Evolutionary conservation across 371 early-diverging fungal genomes (phyloP).

Genomic region (Coemansia sp.): DNA sequence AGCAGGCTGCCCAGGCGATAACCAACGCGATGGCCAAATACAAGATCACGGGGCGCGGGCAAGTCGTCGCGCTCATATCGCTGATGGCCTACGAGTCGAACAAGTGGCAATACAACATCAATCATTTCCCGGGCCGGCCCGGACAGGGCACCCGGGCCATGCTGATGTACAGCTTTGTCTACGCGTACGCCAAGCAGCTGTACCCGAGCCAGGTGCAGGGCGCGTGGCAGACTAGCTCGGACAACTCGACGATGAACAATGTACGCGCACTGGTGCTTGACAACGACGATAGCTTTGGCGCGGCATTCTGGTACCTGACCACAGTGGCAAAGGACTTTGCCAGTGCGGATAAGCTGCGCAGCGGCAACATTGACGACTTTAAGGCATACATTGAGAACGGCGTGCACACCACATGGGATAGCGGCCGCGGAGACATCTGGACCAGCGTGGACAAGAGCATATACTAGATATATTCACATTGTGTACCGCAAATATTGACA

Average conservation of each 20-base stretch:
- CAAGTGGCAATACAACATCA: slow-evolving; percentile 46
- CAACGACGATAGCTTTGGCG: slow-evolving; percentile 48
- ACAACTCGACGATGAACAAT: slow-evolving; percentile 10
- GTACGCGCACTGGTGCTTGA: slow-evolving; percentile 34
- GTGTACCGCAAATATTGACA: neutral
- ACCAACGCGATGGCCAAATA: slow-evolving; percentile 39
- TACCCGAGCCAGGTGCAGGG: slow-evolving; percentile 13
- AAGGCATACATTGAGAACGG: slow-evolving; percentile 34
- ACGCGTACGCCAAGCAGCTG: slow-evolving; percentile 30
- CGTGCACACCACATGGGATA: slow-evolving; percentile 34
- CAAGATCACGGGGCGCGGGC: slow-evolving; percentile 27
- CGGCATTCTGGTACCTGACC: slow-evolving; percentile 45
- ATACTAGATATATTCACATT: neutral
- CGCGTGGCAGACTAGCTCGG: neutral
- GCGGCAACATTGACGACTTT: slow-evolving; percentile 41
- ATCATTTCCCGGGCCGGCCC: slow-evolving; percentile 40
- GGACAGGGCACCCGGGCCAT: slow-evolving; percentile 48
- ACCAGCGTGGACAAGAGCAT: slow-evolving; percentile 9
- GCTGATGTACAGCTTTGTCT: slow-evolving; percentile 43
- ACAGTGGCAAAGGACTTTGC: slow-evolving; percentile 13
- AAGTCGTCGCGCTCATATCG: slow-evolving; percentile 34
- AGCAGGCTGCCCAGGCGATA: slow-evolving; percentile 25
- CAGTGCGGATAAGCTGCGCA: slow-evolving; percentile 22
- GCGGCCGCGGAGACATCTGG: slow-evolving; percentile 30
- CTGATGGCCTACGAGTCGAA: slow-evolving; percentile 45